phyloP scores from a whole-genome alignment of 352 stramenopile species.

The Globisporangium radiosum region DNA sequence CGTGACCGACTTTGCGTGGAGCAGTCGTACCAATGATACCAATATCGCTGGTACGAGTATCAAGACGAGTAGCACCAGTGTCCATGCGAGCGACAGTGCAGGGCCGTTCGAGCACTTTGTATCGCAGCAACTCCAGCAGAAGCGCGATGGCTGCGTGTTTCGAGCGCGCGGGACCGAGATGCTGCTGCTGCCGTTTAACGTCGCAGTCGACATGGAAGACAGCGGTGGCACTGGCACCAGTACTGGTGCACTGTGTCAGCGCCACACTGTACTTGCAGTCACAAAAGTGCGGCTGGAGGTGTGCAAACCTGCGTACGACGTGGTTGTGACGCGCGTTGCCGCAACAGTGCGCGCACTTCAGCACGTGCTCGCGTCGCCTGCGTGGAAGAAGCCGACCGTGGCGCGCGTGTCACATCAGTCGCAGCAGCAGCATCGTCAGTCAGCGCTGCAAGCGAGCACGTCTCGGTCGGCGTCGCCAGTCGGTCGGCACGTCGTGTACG shows the following conservation, averaged over 20 bases:
- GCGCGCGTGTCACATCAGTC: no score
- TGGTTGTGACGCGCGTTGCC: conserved; percentile 7
- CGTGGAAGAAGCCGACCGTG: neutral
- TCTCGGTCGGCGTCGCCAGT: neutral
- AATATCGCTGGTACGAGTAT: no score
- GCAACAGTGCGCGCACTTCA: neutral
- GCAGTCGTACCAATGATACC: neutral
- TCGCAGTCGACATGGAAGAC: conserved; percentile 34
- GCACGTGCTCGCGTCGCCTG: conserved; percentile 2
- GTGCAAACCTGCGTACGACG: conserved; percentile 20
- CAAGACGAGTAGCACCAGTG: neutral
- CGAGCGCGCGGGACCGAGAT: conserved; percentile 19
- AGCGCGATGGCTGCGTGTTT: neutral
- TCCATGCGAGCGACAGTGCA: neutral
- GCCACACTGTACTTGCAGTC: conserved; percentile 15
- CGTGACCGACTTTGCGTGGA: conserved; percentile 20
- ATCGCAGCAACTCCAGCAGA: conserved; percentile 8
- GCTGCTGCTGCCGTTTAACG: conserved; percentile 47
- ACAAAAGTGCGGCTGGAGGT: conserved; percentile 30
- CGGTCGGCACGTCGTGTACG: conserved; percentile 10
- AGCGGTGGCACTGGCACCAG: neutral
- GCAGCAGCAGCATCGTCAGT: neutral
- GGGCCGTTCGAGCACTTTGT: conserved; percentile 33
- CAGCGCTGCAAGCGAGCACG: neutral
- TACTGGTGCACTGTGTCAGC: conserved; percentile 10